Percentiles rank a stretch among this genome's conserved stretches.
Evolutionary conservation across 2,329 filamentous ascomycete species (phyloP).

Genomic region (Fusarium subtropicale): DNA sequence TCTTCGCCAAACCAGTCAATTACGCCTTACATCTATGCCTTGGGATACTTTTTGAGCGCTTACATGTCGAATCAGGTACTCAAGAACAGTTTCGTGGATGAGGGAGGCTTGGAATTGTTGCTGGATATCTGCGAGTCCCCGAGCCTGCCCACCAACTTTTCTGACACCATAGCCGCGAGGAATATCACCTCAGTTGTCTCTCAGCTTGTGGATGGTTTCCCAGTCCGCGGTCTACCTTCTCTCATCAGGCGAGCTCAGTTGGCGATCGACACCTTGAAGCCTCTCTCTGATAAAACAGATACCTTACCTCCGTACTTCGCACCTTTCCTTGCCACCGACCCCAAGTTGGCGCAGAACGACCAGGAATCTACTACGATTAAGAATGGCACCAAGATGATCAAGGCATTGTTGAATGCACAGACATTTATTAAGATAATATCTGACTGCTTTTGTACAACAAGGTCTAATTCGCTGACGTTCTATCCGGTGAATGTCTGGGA

Average conservation of each 20-base stretch:
- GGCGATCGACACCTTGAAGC: slow-evolving; percentile 74
- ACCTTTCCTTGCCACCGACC: slow-evolving; percentile 67
- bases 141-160: slow-evolving; percentile 73
- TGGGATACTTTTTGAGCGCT: slow-evolving; percentile 78
- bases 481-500: slow-evolving; percentile 85
- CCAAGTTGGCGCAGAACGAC: slow-evolving; percentile 51
- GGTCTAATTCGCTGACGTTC: slow-evolving; percentile 74
- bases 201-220: slow-evolving; percentile 81
- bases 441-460: slow-evolving; percentile 77
- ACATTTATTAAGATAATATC: slow-evolving; percentile 80
- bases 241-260: slow-evolving; percentile 79
- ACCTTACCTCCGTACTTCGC: slow-evolving; percentile 76
- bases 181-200: slow-evolving; percentile 80
- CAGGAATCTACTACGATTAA: slow-evolving; percentile 55
- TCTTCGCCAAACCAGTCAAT: slow-evolving; percentile 56
- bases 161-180: slow-evolving; percentile 73
- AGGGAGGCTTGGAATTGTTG: slow-evolving; percentile 83
- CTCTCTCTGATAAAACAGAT: slow-evolving; percentile 66
- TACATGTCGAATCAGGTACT: slow-evolving; percentile 81
- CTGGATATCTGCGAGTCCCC: slow-evolving; percentile 86
- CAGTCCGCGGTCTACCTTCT: slow-evolving; percentile 84
- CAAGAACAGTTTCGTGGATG: slow-evolving; percentile 79
- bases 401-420: slow-evolving; percentile 81
- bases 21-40: slow-evolving; percentile 78
- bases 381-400: slow-evolving; percentile 80